These are phyloP conservation scores for Brassica balearica DNA, from an alignment of 441 rosid species.

Conservation along the genomic window DNA sequence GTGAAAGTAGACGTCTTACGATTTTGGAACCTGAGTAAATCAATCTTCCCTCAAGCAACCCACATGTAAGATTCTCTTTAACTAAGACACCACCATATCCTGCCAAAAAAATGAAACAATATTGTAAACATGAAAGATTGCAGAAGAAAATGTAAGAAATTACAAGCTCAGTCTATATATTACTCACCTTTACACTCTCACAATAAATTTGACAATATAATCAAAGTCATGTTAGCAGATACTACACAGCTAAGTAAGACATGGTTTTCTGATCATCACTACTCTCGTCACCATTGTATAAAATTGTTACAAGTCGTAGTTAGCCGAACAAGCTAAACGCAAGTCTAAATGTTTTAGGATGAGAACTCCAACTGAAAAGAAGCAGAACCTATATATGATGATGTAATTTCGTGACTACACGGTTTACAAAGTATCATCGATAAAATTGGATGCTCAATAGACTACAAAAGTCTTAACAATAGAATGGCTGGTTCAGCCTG, in stretches of 20 bases:
- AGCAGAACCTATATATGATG: background rate
- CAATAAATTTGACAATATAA: background rate
- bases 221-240: constrained; percentile 19
- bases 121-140: background rate
- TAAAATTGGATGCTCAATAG: background rate
- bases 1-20: constrained; percentile 8
- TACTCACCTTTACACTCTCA: background rate
- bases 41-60: constrained; percentile 7
- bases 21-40: constrained; percentile 7
- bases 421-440: background rate
- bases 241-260: constrained; percentile 8
- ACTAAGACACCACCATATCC: constrained; percentile 26
- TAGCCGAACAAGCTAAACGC: background rate
- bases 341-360: background rate
- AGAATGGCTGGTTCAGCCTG: background rate
- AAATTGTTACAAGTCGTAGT: background rate
- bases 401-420: constrained; percentile 2
- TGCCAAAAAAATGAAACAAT: background rate
- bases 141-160: background rate
- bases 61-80: background rate
- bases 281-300: background rate
- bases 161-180: background rate
- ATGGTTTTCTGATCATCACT: background rate
- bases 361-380: background rate
- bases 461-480: background rate